Base-by-base conservation (phyloP, 2,329 filamentous ascomycete species). In the Teratosphaeria nubilosa region DNA sequence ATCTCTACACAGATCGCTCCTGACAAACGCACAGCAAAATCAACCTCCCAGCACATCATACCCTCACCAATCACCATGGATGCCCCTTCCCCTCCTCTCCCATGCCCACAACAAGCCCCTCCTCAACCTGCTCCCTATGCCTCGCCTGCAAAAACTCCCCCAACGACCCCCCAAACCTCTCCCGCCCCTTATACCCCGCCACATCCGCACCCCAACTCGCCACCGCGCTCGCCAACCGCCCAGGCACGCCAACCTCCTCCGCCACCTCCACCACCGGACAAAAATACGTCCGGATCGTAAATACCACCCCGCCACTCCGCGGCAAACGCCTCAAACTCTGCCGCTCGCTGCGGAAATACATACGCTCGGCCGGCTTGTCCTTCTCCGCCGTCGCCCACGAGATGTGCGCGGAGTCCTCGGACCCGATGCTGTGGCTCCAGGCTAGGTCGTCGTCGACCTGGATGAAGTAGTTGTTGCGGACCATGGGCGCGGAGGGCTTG, bases 391-490 rank as follows among this genome's bases (percentile, higher is more conserved):
- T 88, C 67, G 80, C 82, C 90, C 90, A 95, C 50, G 84, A 85
- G 1, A 85, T 81, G 0, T 77, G 77, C 0, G 76, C 73, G 10
- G 54, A 54, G 13, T 95, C 88, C 72, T 95, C 90, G 16, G 74
- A 65, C 0, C 90, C 90, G 64, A 95, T 91, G 65, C 84, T 88
- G 66, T 78, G 75, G 59, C 85, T 88, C 90, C 90, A 95, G 0
- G 86, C 77, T 1, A 95, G 76, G 5, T 80, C 74, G 58, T 91
- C 88, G 68, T 95, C 90, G 1, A 94, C 88, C 73, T 95, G 90
- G 62, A 95, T 81, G 75, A 95, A 95, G 73, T 94, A 95, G 70
- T 94, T 92, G 70, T 91, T 90, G 59, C 89, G 78, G 22, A 84
- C 65, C 25, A 87, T 81, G 0, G 84, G 80, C 51, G 83, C 82